These are phyloP conservation scores for Yamagishiella unicocca DNA, from an alignment of 139 green algal species.

Conservation along the genomic window DNA sequence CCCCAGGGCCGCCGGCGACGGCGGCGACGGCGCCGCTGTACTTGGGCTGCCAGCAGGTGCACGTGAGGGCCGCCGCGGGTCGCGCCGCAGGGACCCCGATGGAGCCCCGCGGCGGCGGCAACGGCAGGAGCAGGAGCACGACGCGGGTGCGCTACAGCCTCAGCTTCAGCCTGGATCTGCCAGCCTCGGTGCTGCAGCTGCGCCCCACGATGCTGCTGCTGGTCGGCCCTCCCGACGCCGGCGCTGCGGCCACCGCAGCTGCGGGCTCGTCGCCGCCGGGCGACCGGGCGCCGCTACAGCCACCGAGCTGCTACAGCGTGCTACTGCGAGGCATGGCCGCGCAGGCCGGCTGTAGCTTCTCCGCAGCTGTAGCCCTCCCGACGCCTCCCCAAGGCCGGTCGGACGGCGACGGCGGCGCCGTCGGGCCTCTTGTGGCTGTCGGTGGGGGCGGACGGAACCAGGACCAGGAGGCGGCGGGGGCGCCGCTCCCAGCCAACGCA, in stretches of 20 bases:
- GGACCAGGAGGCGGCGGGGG: too few species aligned
- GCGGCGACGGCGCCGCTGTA: conserved; percentile 1
- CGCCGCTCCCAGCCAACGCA: too few species aligned
- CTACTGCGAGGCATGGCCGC: not conserved
- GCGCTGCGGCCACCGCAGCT: not conserved
- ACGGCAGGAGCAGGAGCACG: not conserved
- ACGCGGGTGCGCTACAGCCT: not conserved
- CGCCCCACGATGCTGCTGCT: not conserved
- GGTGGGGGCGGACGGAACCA: too few species aligned
- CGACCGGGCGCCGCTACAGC: not conserved
- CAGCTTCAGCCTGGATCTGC: not conserved
- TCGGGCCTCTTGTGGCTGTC: too few species aligned
- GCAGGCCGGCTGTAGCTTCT: not conserved
- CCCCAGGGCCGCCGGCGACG: not conserved
- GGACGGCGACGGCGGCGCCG: too few species aligned
- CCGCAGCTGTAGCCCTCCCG: not conserved
- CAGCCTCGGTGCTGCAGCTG: not conserved
- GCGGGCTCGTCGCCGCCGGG: not conserved
- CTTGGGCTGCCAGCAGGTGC: not conserved
- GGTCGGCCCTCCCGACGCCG: not conserved
- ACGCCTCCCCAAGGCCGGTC: too few species aligned
- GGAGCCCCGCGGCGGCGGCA: not conserved
- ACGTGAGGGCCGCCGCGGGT: not conserved
- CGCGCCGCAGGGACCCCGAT: not conserved
- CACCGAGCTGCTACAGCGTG: conserved; percentile 20